Base-by-base conservation (phyloP, 2,329 filamentous ascomycete species). In the Clarireedia monteithiana region DNA sequence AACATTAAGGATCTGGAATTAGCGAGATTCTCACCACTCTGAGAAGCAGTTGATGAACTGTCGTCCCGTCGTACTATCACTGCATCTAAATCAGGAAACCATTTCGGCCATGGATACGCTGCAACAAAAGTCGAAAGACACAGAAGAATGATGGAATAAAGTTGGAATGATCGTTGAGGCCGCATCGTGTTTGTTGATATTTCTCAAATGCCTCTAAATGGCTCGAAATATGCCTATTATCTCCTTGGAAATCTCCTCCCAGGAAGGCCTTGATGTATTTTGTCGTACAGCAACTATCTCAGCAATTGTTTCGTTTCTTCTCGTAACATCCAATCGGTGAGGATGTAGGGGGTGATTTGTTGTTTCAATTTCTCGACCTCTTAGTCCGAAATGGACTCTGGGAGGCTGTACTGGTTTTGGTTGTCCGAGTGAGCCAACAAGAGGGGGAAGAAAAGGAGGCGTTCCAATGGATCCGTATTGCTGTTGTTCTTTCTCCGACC, bases 91-190 rank as follows among this genome's bases (percentile, higher is more conserved):
- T 78, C 74, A 17, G 80, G 80, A 39, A 83, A 70, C 75, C 77
- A 82, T 59, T 68, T 70, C 20, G 80, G 77, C 81, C 80, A 83
- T 56, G 76, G 80, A 53, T 78, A 74, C n/a, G 75, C 75, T 24
- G 62, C 60, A 48, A 63, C 55, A 50, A 65, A 66, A 14, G 77
- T 70, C 53, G 83, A 69, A 34, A 81, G 75, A 45, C 84, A 72
- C 60, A 81, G 73, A 62, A 82, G 72, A 55, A 78, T 61, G 51
- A 79, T 74, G 62, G 80, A 70, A 63, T 75, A 65, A 46, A 76
- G 74, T 66, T 75, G 68, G 54, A 80, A 63, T 50, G 73, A 72
- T 49, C 69, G 69, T 60, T 75, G 70, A 60, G 75, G 69, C 73
- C 74, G 79, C 81, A 83, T 83, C 46, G 47, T 68, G 65, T 55